Conservation (phyloP, 192 early-diverging fungal genomes). For the Podila verticillata region DNA sequence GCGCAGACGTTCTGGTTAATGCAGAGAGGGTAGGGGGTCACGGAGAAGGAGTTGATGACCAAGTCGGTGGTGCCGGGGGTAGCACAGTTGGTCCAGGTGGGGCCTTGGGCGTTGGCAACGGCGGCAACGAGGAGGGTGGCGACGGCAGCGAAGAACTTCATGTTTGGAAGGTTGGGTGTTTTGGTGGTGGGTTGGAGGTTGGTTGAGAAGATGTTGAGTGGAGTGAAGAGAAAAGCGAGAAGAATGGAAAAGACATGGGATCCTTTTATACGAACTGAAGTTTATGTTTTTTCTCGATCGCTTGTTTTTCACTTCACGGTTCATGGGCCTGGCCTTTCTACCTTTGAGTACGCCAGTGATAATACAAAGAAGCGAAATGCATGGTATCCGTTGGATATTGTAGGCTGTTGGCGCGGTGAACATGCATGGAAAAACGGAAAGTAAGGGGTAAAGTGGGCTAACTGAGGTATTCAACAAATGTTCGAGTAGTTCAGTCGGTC, state of each 20-base stretch:
- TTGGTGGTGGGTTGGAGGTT: not conserved
- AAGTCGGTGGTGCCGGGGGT: conserved; percentile 54
- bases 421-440: not conserved
- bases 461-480: not conserved
- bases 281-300: no score
- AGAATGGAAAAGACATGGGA: not conserved
- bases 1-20: conserved; percentile 38
- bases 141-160: conserved; percentile 61
- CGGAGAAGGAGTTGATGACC: conserved; percentile 46
- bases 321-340: no score
- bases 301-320: no score
- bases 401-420: not conserved
- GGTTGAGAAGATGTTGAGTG: not conserved
- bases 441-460: not conserved
- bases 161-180: not conserved
- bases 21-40: conserved; percentile 53
- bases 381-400: no score
- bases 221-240: conserved; percentile 8
- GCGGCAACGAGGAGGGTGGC: conserved; percentile 54
- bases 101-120: conserved; percentile 55
- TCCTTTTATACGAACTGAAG: conserved; percentile 11
- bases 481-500: no score
- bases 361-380: not conserved
- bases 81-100: conserved; percentile 43
- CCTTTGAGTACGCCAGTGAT: not conserved